phyloP scores from a whole-genome alignment of 441 rosid species.

The Mallotus repandus region DNA sequence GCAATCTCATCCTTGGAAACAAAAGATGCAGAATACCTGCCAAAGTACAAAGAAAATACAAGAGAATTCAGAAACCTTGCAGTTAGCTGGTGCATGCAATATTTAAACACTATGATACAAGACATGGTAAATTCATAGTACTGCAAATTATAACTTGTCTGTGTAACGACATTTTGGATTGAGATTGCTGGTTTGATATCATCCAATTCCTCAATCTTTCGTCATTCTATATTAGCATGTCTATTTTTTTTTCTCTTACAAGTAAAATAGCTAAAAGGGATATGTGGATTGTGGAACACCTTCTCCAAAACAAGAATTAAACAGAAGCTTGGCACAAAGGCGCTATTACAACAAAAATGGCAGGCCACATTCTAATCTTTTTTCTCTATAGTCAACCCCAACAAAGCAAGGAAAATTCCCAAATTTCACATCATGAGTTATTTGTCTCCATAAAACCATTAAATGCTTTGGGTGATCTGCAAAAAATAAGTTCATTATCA shows the following conservation, averaged over 20 bases:
- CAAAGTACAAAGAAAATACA: constrained; percentile 21
- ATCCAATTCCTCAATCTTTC: not conserved
- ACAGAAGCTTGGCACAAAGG: not conserved
- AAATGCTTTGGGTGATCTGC: no score
- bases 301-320: not conserved
- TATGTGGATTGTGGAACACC: not conserved
- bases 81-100: not conserved
- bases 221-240: not conserved
- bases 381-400: not conserved
- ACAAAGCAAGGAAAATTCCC: not conserved
- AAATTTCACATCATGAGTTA: no score
- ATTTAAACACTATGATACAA: not conserved
- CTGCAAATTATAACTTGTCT: not conserved
- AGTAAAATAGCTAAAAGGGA: not conserved
- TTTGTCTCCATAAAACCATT: no score
- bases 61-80: constrained; percentile 15
- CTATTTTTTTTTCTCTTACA: not conserved
- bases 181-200: not conserved
- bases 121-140: not conserved
- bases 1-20: constrained; percentile 71
- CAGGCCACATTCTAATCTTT: not conserved
- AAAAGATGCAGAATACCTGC: constrained; percentile 79
- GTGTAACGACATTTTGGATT: not conserved
- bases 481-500: no score
- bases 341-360: not conserved